Percentiles rank a stretch among this genome's conserved stretches.
phyloP scores from a whole-genome alignment of 2,329 filamentous ascomycete species.

The Microdochium trichocladiopsis region DNA sequence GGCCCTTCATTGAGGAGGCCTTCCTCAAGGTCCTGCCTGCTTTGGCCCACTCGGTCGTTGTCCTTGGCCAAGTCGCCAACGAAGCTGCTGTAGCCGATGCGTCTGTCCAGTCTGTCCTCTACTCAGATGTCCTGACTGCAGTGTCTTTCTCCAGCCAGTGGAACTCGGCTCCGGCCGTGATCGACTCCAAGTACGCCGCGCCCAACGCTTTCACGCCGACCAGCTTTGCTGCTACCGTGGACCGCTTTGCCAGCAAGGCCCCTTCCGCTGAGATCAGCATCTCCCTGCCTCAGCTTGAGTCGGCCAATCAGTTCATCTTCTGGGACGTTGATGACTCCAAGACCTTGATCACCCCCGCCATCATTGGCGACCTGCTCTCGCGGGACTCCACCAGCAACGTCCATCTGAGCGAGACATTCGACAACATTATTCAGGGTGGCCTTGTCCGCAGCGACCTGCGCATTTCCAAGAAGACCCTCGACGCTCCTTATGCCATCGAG shows the following conservation, averaged over 20 bases:
- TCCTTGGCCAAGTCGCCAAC: constrained; percentile 82
- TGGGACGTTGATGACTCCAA: constrained; percentile 80
- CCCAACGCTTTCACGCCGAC: constrained; percentile 49
- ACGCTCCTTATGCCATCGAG: constrained; percentile 75
- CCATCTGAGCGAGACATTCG: constrained; percentile 54
- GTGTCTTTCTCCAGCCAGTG: constrained; percentile 71
- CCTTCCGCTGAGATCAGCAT: constrained; percentile 40
- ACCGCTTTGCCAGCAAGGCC: constrained; percentile 40
- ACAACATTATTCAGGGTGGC: constrained; percentile 67
- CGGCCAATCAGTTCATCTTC: constrained; percentile 81
- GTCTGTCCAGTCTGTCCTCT: constrained; percentile 76
- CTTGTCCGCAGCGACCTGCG: constrained; percentile 79
- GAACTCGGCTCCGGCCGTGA: constrained; percentile 54
- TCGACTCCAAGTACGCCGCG: constrained; percentile 87
- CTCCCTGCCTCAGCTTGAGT: constrained; percentile 34
- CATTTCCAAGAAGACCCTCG: constrained; percentile 72
- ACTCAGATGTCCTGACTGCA: constrained; percentile 83
- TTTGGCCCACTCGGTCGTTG: constrained; percentile 68
- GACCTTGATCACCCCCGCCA: constrained; percentile 56
- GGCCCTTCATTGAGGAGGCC: constrained; percentile 90
- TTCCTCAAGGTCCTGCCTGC: constrained; percentile 78
- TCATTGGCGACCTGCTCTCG: constrained; percentile 54
- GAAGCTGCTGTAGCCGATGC: constrained; percentile 66
- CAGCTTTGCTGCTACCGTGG: constrained; percentile 42
- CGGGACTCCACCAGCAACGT: constrained; percentile 63